Conservation (phyloP, 2,329 filamentous ascomycete genomes). For the Penicillium sp. region DNA sequence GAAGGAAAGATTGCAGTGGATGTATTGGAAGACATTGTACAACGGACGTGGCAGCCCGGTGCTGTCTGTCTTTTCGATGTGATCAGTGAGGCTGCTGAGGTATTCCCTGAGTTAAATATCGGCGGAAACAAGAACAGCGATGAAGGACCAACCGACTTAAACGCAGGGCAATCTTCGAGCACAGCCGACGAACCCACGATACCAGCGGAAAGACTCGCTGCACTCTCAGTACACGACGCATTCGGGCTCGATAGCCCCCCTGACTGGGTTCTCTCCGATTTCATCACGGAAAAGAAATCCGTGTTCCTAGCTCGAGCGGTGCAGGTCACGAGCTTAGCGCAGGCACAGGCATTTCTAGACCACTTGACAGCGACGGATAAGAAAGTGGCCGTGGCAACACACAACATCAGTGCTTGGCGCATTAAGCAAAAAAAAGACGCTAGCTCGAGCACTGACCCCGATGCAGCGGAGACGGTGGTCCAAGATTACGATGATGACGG, state of each 20-base stretch:
- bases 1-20: constrained; percentile 68
- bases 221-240: constrained; percentile 27
- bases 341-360: constrained; percentile 67
- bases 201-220: constrained; percentile 22
- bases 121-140: constrained; percentile 20
- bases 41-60: constrained; percentile 64
- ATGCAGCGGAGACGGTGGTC: constrained; percentile 52
- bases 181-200: neutral
- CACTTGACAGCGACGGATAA: constrained; percentile 78
- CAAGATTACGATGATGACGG: constrained; percentile 97
- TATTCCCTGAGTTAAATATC: constrained; percentile 54
- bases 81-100: constrained; percentile 60
- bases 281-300: constrained; percentile 76
- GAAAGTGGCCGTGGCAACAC: constrained; percentile 78
- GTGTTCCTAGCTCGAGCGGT: constrained; percentile 79
- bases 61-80: constrained; percentile 85
- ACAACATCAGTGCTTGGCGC: constrained; percentile 94
- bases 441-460: constrained; percentile 31
- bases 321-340: constrained; percentile 61
- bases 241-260: constrained; percentile 43
- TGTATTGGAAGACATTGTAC: constrained; percentile 63
- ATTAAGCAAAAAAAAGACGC: constrained; percentile 51
- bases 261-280: constrained; percentile 69
- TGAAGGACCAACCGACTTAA: constrained; percentile 6
- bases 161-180: constrained; percentile 1